Conservation (phyloP, 2,329 filamentous ascomycete species). For the Zopfia rhizophila region DNA sequence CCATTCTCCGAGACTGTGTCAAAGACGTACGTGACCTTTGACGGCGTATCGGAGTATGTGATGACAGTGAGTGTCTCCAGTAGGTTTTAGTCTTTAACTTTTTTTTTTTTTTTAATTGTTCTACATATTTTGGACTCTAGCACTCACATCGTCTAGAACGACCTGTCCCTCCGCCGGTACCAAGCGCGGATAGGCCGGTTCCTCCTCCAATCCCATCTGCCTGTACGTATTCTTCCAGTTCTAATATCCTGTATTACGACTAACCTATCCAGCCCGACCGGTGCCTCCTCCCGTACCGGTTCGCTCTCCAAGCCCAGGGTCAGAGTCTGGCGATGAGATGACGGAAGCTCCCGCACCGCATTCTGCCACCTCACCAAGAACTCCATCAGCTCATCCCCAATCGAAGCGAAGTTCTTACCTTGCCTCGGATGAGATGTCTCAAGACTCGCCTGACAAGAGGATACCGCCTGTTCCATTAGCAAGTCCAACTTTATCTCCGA, state of each 20-base stretch:
- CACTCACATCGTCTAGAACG: conserved; percentile 52
- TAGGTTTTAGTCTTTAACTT: conserved; percentile 39
- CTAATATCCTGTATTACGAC: not conserved
- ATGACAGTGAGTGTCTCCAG: conserved; percentile 52
- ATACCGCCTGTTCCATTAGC: conserved; percentile 64
- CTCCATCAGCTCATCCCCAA: conserved; percentile 43
- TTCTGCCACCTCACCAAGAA: conserved; percentile 40
- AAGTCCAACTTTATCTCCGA: conserved; percentile 47
- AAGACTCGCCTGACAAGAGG: conserved; percentile 44
- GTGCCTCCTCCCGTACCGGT: conserved; percentile 65
- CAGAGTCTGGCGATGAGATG: conserved; percentile 89
- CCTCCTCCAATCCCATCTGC: conserved; percentile 50
- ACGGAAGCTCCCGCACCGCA: conserved; percentile 50
- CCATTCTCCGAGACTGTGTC: conserved; percentile 41
- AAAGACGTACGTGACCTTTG: conserved; percentile 45
- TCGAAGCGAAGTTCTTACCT: conserved; percentile 55
- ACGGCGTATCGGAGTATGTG: conserved; percentile 47
- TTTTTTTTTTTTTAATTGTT: not conserved
- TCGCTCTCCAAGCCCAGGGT: conserved; percentile 78
- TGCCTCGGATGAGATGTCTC: conserved; percentile 46
- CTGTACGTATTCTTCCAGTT: conserved; percentile 40
- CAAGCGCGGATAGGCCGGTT: conserved; percentile 31
- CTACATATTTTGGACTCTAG: not conserved
- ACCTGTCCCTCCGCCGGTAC: conserved; percentile 42
- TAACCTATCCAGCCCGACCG: conserved; percentile 67